phyloP scores from a whole-genome alignment of 305 asterid species.

The Fraxinus floribunda region DNA sequence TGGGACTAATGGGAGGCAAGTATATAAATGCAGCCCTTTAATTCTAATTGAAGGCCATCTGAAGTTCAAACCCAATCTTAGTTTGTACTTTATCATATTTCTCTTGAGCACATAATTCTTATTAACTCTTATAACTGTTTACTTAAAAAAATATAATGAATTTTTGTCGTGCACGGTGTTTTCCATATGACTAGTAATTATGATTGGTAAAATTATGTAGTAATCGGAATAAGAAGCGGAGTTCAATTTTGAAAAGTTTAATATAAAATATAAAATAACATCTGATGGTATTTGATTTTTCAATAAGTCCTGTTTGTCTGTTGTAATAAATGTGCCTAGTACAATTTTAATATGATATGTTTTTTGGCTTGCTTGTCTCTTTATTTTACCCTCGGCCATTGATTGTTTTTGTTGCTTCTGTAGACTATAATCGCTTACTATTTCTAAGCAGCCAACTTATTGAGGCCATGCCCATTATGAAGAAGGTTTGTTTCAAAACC shows the following conservation, averaged over 20 bases:
- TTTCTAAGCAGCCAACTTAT: constrained; percentile 12
- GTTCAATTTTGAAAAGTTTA: background rate
- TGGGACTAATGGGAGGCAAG: background rate
- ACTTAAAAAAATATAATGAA: background rate
- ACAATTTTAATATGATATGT: background rate
- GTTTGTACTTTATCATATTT: background rate
- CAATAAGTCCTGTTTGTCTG: background rate
- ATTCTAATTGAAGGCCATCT: background rate
- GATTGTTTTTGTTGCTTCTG: constrained; percentile 17
- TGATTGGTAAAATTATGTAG: constrained; percentile 6
- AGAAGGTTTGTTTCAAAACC: constrained; percentile 43
- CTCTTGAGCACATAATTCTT: background rate
- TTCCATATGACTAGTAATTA: constrained; percentile 4
- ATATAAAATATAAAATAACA: background rate
- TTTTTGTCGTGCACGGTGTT: background rate
- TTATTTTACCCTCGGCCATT: constrained; percentile 14
- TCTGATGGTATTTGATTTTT: constrained; percentile 2
- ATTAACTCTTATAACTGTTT: background rate
- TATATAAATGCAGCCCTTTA: background rate
- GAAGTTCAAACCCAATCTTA: background rate
- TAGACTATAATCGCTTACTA: constrained; percentile 17
- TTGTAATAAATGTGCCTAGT: background rate
- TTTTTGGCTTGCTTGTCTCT: background rate
- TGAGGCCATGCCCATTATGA: constrained; percentile 67
- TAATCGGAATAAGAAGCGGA: background rate